Evolutionary conservation across 2,329 filamentous ascomycete genomes (phyloP).

Genomic region (Aspergillus sp.): DNA sequence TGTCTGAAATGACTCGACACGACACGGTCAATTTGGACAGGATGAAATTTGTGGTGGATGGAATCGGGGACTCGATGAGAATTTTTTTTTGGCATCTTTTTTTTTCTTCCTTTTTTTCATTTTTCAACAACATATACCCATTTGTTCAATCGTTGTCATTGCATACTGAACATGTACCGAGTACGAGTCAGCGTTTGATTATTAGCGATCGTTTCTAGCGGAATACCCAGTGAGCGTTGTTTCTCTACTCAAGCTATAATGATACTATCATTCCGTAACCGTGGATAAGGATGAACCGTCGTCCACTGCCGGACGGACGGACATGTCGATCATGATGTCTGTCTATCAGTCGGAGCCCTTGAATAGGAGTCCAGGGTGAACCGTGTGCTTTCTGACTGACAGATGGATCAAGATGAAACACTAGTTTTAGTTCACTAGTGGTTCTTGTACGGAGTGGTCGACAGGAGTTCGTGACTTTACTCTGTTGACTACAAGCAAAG

Average conservation of each 20-base stretch:
- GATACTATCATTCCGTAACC: not conserved
- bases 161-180: not conserved
- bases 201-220: not conserved
- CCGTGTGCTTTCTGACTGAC: not conserved
- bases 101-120: not conserved
- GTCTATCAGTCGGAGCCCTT: not conserved
- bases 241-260: not conserved
- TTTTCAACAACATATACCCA: not conserved
- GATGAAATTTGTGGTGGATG: not conserved
- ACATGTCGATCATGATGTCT: not conserved
- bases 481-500: too few relatives aligned
- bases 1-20: too few relatives aligned
- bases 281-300: not conserved
- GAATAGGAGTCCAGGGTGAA: not conserved
- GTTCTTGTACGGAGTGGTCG: too few relatives aligned
- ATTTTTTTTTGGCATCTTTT: slow-evolving; percentile 1
- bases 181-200: not conserved
- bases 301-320: not conserved
- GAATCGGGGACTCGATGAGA: not conserved
- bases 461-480: too few relatives aligned
- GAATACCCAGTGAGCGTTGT: not conserved
- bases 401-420: not conserved
- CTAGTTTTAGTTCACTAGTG: too few relatives aligned
- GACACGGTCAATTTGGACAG: not conserved
- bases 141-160: not conserved